Conservation (phyloP, 331 rosid species). For the Ulmus americana region DNA sequence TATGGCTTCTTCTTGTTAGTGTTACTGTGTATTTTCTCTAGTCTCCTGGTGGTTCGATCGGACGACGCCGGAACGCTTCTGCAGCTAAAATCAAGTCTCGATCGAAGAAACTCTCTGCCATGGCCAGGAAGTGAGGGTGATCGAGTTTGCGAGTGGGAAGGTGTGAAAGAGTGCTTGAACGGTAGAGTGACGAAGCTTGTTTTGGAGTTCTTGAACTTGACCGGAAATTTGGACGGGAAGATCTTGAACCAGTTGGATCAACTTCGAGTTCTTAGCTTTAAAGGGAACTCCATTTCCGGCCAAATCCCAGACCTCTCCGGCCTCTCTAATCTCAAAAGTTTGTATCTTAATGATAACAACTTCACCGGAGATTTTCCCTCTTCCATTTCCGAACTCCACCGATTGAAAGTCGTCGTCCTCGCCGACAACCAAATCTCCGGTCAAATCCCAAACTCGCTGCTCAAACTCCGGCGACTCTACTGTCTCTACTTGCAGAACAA, state of each 20-base stretch:
- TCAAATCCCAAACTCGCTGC: slow-evolving; percentile 47
- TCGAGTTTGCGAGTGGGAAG: slow-evolving; percentile 59
- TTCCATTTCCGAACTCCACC: slow-evolving; percentile 61
- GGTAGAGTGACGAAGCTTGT: slow-evolving; percentile 80
- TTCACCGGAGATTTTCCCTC: slow-evolving; percentile 69
- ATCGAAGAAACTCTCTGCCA: slow-evolving; percentile 43
- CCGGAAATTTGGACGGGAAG: slow-evolving; percentile 43
- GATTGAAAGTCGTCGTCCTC: slow-evolving; percentile 55
- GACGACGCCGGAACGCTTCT: slow-evolving; percentile 55
- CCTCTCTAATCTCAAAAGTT: slow-evolving; percentile 65
- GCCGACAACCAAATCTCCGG: slow-evolving; percentile 65
- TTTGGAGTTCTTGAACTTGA: slow-evolving; percentile 56
- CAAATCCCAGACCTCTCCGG: slow-evolving; percentile 62
- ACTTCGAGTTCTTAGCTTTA: slow-evolving; percentile 81
- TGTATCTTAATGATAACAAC: slow-evolving; percentile 56
- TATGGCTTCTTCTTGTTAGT: slow-evolving; percentile 8
- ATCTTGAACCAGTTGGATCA: slow-evolving; percentile 67
- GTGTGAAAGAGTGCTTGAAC: slow-evolving; percentile 58
- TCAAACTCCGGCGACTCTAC: slow-evolving; percentile 63
- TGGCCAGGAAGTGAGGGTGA: slow-evolving; percentile 43
- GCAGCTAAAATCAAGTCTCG: slow-evolving; percentile 54
- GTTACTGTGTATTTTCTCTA: slow-evolving; percentile 8
- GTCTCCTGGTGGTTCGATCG: slow-evolving; percentile 22
- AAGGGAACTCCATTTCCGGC: slow-evolving; percentile 65
- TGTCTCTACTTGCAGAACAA: slow-evolving; percentile 57